Percentiles rank a stretch among this genome's conserved stretches.
phyloP scores from a whole-genome alignment of 2,329 filamentous ascomycete genomes.

The Thelonectria rubi region DNA sequence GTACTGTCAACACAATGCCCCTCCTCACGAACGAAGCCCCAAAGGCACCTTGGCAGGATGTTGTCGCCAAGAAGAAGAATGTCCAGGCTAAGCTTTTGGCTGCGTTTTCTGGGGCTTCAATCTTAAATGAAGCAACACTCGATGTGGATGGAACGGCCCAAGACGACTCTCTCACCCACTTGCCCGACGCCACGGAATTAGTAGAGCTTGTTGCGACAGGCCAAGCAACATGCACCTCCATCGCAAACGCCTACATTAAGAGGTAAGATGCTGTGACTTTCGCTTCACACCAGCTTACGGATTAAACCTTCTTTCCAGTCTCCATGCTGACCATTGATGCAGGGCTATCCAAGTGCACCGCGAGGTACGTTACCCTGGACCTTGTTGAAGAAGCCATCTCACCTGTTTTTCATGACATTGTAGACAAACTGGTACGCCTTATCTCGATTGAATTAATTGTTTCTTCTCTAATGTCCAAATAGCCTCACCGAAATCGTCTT shows the following conservation, averaged over 20 bases:
- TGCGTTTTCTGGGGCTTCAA: background rate
- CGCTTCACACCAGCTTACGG: too few relatives aligned
- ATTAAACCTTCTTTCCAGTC: background rate
- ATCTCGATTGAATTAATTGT: background rate
- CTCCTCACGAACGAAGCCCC: background rate
- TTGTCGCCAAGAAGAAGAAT: slow-evolving; percentile 16
- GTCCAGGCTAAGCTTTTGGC: background rate
- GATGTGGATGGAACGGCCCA: background rate
- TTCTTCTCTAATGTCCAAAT: background rate
- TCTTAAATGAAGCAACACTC: background rate
- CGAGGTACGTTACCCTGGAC: slow-evolving; percentile 10
- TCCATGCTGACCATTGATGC: background rate
- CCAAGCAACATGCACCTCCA: slow-evolving; percentile 5
- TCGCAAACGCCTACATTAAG: slow-evolving; percentile 21
- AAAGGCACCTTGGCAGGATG: slow-evolving; percentile 16
- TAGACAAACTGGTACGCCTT: slow-evolving; percentile 26
- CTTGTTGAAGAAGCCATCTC: background rate
- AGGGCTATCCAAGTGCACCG: slow-evolving; percentile 24
- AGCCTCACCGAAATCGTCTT: slow-evolving; percentile 32
- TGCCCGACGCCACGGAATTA: background rate
- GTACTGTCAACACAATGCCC: slow-evolving; percentile 5
- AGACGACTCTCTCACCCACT: background rate
- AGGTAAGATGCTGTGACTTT: background rate
- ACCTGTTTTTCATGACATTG: background rate
- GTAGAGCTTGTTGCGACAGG: background rate